Evolutionary conservation across 2,329 filamentous ascomycete genomes (phyloP).

Genomic region (Botrytis byssoidea): DNA sequence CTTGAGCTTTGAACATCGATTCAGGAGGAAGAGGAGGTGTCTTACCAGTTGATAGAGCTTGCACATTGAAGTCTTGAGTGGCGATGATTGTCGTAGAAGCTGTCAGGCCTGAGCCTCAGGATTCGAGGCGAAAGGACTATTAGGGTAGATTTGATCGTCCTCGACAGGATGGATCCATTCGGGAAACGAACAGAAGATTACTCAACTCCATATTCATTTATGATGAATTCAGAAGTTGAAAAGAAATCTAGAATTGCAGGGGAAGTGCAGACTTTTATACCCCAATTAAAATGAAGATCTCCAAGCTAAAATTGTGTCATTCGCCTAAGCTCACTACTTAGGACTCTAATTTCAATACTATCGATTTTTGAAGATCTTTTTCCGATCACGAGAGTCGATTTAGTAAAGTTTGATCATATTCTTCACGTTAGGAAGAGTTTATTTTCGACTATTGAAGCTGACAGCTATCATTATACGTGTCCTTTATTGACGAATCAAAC

Average conservation of each 20-base stretch:
- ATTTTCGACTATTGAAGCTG: neutral
- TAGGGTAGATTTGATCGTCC: rapidly evolving
- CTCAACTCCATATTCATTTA: neutral
- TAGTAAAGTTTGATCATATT: neutral
- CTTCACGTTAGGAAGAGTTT: no score
- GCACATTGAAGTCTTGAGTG: no score
- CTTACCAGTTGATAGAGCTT: no score
- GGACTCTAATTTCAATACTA: neutral
- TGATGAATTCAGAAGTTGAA: neutral
- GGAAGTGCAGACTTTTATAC: neutral
- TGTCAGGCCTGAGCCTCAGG: neutral
- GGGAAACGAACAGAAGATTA: neutral
- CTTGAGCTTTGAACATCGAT: no score
- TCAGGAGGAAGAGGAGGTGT: no score
- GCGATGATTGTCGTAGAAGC: neutral
- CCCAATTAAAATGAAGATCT: neutral
- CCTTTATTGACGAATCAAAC: neutral
- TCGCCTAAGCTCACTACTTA: neutral
- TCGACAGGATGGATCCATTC: neutral
- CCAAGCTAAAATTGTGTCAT: neutral
- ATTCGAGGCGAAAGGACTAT: neutral
- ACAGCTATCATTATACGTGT: neutral
- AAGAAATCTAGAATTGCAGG: neutral
- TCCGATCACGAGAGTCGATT: no score
- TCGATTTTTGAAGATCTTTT: neutral